Base-by-base conservation (phyloP, 495 filamentous ascomycete species). In the Recurvomyces mirabilis region DNA sequence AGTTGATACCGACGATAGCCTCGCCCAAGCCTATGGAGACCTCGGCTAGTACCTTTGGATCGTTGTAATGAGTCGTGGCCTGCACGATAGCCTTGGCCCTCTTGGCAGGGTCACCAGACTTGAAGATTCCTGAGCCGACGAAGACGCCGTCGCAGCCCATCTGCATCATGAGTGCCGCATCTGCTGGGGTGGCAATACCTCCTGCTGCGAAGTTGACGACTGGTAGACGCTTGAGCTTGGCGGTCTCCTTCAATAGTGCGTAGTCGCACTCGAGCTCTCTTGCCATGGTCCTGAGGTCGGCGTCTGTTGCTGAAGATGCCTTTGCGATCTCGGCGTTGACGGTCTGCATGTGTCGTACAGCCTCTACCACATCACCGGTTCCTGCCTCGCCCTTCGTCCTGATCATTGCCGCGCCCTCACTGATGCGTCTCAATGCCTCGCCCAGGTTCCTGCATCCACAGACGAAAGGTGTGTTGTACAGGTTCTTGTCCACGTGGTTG, bases 161-260 rank as follows among this genome's bases (percentile, higher is more conserved):
- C 67, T 95, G 87, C 91, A 98, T 98, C 91, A 98, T 98, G 29
- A 98, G 71, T 23, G 91, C 91, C 12, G 91, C 91, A 69, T 98
- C 91, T 2, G 91, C 91, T 0, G 91, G 91, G 10, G 91, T 98
- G 11, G 91, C 91, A 28, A 98, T 78, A 40, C 91, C 91, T 14
- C 91, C 91, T n/a, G 91, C 91, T 3, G 91, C 91, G 55, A 98
- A 98, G 74, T 98, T 98, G 35, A 98, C 91, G 1, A 98, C 91
- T 0, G 91, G 91, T 49, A 98, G 70, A 49, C 91, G 75, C 41
- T 83, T 84, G 51, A 94, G 72, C 71, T 84, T 74, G 1, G 87
- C 91, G 7, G 82, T 84, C 67, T 93, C 74, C 65, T 82, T 82
- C 7, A 98, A 72, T 40, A 98, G 67, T 25, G 77, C 78, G 47